phyloP scores from a whole-genome alignment of 371 early-diverging fungal species.

The Rhizoclosmatium hyalinum region DNA sequence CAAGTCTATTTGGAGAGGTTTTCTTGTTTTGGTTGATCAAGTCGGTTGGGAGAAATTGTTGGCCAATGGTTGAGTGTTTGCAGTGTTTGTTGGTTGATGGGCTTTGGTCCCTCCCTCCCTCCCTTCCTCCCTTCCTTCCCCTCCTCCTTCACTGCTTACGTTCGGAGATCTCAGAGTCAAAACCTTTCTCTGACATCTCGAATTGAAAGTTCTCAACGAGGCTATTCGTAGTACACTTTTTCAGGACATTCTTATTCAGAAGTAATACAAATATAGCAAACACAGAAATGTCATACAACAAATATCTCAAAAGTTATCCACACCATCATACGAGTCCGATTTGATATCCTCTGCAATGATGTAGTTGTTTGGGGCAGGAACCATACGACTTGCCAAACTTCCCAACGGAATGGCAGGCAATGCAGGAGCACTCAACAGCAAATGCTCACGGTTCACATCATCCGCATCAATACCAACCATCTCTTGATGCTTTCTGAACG shows the following conservation, averaged over 20 bases:
- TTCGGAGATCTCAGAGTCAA: neutral
- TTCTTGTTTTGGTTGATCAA: no score
- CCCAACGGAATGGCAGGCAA: constrained; percentile 41
- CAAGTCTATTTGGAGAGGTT: no score
- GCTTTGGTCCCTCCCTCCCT: neutral
- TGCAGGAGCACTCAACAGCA: constrained; percentile 31
- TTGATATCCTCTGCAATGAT: constrained; percentile 16
- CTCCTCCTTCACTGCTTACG: neutral
- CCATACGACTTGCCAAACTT: constrained; percentile 14
- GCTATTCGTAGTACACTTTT: no score
- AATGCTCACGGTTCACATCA: constrained; percentile 29
- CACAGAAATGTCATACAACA: no score
- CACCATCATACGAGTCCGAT: neutral
- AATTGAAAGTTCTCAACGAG: no score
- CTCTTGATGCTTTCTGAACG: constrained; percentile 5
- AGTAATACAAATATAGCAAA: no score
- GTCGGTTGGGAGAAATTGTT: no score
- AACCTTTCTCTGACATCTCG: no score
- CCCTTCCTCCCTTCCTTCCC: neutral
- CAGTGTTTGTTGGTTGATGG: no score
- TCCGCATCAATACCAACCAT: constrained; percentile 16
- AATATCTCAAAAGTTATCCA: neutral
- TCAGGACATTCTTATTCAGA: no score
- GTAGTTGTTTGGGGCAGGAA: neutral
- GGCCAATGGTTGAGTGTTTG: no score